phyloP scores from a whole-genome alignment of 1,284 basidiomycete genomes.

The Porogramme epimiltina region DNA sequence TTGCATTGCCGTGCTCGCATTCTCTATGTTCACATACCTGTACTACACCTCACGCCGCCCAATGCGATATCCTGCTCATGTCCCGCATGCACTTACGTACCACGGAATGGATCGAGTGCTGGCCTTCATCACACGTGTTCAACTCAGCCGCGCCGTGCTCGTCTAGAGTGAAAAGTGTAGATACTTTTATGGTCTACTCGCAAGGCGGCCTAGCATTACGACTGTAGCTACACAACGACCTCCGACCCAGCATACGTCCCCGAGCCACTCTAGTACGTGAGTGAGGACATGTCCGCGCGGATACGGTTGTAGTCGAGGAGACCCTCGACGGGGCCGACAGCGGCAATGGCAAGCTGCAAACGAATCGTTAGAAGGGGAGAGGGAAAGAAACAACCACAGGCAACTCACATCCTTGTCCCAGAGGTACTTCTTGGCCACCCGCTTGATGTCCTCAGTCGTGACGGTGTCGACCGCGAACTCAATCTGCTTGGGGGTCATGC shows the following conservation, averaged over 20 bases:
- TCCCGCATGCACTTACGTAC: too few relatives aligned
- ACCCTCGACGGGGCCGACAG: conserved; percentile 87
- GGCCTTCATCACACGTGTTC: too few relatives aligned
- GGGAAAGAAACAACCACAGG: not conserved
- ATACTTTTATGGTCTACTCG: conserved; percentile 24
- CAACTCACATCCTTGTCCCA: conserved; percentile 92
- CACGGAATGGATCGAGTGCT: too few relatives aligned
- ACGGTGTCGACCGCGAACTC: conserved; percentile 93
- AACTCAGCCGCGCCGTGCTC: too few relatives aligned
- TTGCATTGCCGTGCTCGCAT: conserved; percentile 4
- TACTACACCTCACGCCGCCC: not conserved
- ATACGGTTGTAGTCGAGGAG: conserved; percentile 85
- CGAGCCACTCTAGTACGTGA: conserved; percentile 57
- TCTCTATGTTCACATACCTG: not conserved
- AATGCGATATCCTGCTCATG: not conserved
- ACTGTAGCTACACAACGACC: conserved; percentile 20
- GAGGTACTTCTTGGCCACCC: conserved; percentile 94
- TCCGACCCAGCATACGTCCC: conserved; percentile 6
- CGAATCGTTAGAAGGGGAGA: not conserved
- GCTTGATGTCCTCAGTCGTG: conserved; percentile 87
- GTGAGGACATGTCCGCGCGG: conserved; percentile 78
- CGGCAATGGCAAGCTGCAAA: conserved; percentile 76
- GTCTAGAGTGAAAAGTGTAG: conserved; percentile 16
- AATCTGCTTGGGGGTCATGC: conserved; percentile 92
- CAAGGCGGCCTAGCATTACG: conserved; percentile 24